Evolutionary conservation across 305 asterid species (phyloP).

Genomic region (Petunia hybrid): DNA sequence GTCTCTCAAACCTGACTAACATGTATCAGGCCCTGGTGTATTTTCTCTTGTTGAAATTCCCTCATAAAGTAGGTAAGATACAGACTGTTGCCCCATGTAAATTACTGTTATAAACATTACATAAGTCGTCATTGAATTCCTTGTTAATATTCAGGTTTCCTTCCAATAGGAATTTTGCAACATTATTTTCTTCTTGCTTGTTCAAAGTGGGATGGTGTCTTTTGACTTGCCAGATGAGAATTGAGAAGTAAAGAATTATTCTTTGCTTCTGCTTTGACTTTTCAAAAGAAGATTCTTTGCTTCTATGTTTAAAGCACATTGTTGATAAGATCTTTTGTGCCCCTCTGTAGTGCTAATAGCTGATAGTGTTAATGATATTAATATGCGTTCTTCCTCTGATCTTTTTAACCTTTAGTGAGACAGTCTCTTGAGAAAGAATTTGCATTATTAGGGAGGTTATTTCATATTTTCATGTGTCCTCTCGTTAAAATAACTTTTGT

Average conservation of each 20-base stretch:
- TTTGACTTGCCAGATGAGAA: constrained; percentile 20
- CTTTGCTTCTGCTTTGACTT: constrained; percentile 25
- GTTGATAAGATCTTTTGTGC: background rate
- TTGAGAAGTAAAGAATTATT: constrained; percentile 17
- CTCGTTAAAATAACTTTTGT: background rate
- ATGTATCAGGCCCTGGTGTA: background rate
- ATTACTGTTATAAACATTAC: constrained; percentile 5
- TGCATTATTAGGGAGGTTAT: background rate
- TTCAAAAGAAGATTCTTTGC: background rate
- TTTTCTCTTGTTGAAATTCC: background rate
- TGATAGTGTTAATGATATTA: background rate
- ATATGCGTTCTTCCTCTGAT: background rate
- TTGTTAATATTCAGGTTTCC: background rate
- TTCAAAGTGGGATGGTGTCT: background rate
- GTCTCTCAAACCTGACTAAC: constrained; percentile 7
- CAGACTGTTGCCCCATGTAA: background rate
- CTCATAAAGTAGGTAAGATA: constrained; percentile 5
- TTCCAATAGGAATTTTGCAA: background rate
- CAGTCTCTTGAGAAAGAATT: background rate
- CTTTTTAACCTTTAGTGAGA: background rate
- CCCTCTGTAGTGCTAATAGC: background rate
- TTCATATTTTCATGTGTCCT: constrained; percentile 8
- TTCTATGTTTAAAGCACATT: background rate
- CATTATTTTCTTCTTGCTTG: background rate
- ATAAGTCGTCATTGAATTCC: background rate